Base-by-base conservation (phyloP, 164 flowering plant genomes). In the Hamamelis virginiana region DNA sequence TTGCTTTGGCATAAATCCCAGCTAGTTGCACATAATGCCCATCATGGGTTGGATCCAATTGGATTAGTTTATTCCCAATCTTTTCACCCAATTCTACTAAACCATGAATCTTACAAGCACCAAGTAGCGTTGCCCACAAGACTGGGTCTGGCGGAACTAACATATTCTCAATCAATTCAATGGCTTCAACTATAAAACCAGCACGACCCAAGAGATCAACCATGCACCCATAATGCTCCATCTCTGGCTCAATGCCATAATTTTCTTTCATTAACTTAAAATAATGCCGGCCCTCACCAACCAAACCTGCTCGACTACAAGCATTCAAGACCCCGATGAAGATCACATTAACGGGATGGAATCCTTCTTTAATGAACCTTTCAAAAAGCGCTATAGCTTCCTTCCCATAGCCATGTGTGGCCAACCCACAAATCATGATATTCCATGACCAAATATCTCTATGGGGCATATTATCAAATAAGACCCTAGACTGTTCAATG, bases 201-300 rank as follows among this genome's bases (percentile, higher is more conserved):
- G 89, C 86, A 58, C 89, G 82, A 4, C 83, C 77, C 66, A 85
- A 72, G n/a, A 85, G 77, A 70, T 85, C 89, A 68, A 81, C 86
- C 80, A 85, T 85, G 77, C 86, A 81, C 19, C 86, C 89, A 69
- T 81, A 85, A 66, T 85, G 89, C 76, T 85, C 89, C 86, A 83
- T 78, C 69, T 78, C 86, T 0, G 86, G 85, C 63, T 74, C 74
- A 18, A 85, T 70, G 14, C 71, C 69, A 67, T 78, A 81, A n/a
- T 48, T 50, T 52, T 78, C 72, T 22, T 51, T 79, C 89, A 85
- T 85, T 46, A 70, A 23, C 68, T 72, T 76, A 75, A 80, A 85
- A 65, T 78, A 81, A 23, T 44, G 69, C 28, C 77, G 59, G 6
- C 86, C 89, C 28, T 85, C 81, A 16, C 68, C 51, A 4, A 85